A percentile compares a stretch with the other conserved stretches of the same genome.
Conservation (phyloP, 2,329 filamentous ascomycete species). For the Elsinoe perseae region DNA sequence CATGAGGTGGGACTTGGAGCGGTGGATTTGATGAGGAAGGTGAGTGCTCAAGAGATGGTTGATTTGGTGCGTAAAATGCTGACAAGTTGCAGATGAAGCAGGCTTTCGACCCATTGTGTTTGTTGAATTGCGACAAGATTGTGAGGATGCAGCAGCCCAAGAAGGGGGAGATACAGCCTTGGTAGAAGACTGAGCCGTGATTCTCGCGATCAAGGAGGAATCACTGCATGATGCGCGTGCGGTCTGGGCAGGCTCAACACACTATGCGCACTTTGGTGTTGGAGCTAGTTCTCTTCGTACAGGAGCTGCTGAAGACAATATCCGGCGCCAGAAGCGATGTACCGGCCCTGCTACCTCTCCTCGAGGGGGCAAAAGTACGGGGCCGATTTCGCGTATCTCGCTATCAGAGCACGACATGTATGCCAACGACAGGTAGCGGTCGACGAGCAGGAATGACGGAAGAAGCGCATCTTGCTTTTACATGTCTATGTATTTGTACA, state of each 20-base stretch:
- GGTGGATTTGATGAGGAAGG: slow-evolving; percentile 76
- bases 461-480: background rate
- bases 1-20: slow-evolving; percentile 68
- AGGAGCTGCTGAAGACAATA: too few species aligned
- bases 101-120: slow-evolving; percentile 66
- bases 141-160: slow-evolving; percentile 48
- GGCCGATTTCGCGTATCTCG: too few species aligned
- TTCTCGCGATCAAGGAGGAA: too few species aligned
- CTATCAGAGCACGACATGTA: too few species aligned
- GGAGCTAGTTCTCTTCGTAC: too few species aligned
- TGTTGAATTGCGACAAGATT: slow-evolving; percentile 59
- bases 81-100: slow-evolving; percentile 56
- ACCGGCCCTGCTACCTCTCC: too few species aligned
- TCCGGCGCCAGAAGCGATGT: too few species aligned
- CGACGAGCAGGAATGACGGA: background rate
- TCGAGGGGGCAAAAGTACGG: too few species aligned
- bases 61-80: background rate
- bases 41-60: slow-evolving; percentile 33
- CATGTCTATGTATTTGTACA: slow-evolving; percentile 9
- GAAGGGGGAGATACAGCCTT: slow-evolving; percentile 40
- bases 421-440: too few species aligned
- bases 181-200: slow-evolving; percentile 26
- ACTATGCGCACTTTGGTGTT: too few species aligned
- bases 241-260: too few species aligned
- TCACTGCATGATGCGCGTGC: too few species aligned